Evolutionary conservation across 352 stramenopile species (phyloP), one percentile per base, ranked within the genome.

Genomic region (Hyaloperonospora brassicae): DNA sequence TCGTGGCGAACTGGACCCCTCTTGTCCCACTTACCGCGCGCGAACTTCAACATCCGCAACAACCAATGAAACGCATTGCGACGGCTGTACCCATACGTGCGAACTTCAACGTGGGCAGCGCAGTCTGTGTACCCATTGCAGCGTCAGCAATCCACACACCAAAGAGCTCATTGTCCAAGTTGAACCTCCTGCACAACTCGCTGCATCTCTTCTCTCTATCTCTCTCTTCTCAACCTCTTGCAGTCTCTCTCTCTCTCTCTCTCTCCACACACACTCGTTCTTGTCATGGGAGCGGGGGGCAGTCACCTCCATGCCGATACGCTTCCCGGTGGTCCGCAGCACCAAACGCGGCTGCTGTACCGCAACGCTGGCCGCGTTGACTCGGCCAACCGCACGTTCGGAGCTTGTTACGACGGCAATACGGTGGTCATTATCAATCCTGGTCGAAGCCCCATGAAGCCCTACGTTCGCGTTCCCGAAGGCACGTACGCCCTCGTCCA

Each of bases 401-500:
- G 78, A 12, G 72, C 75, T n/a, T 86, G 84, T 61, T 86, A 84
- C 59, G 72, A 87, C 41, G 79, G 79, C 51, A 87, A 87, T 63
- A 90, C 82, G 1, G 72, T 95, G 2, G 62, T 95, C 43, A 84
- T 92, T 34, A 79, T 91, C 47, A 77, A 88, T 49, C 83, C 79
- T 0, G 70, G 70, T 1, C 73, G 73, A 2, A 79, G 59, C 36
- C 62, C 61, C 5, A 60, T 91, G 39, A 85, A 80, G 61, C 83
- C 73, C 8, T 95, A 89, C 48, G 88, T 96, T 50, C 83, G 81
- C 35, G 83, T 96, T 10, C 87, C 87, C 0, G 80, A 96, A 47
- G 87, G 87, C 25, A 93, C 79, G 47, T 95, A 95, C 56, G 87
- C 82, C 13, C 73, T 96, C 12, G 85, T 96, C 11, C 87, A 93